Base-by-base conservation (phyloP, 2,329 filamentous ascomycete species). In the Microsporum ferrugineum region DNA sequence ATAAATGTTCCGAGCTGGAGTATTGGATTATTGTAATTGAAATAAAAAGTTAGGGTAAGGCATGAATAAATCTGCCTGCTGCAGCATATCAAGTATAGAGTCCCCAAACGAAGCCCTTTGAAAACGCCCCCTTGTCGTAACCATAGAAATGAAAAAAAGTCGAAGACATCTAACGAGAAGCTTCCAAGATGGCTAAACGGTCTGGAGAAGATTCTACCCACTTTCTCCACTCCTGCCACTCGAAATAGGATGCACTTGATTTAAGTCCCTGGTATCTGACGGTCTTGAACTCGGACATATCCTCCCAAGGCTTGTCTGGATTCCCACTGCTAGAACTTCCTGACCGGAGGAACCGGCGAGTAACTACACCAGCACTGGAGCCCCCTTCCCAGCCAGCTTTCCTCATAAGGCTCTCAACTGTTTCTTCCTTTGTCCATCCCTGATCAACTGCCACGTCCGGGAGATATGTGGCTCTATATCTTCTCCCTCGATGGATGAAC, bases 361-460 rank as follows among this genome's bases (percentile, higher is more conserved):
- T 68, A 45, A 72, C 65, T 53, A 71, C 70, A 14, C 72, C 66
- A 45, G 64, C 61, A 14, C 64, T 59, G 47, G 68, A 76, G 51
- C 76, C 73, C 0, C 90, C 91, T 62, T 81, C 82, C 91, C 91
- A 99, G 1, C 94, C 94, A 0, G 91, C 91, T 80, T 99, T 99
- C 63, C 89, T 82, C 87, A 96, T 94, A 70, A 97, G 76, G 74
- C 89, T 95, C 60, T 91, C 81, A 2, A 99, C 74, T 0, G 92
- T 89, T 79, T 97, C 89, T 71, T 97, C 91, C 74, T 94, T 91
- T 8, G 83, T 89, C 94, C 94, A 99, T 14, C 89, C 91, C 72
- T 97, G 94, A 78, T 99, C 94, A 0, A 82, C 78, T 7, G 92
- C 88, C 4, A 99, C 91, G 71, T 96, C 89, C 0, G 94, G 94